Conservation (phyloP, 2,329 filamentous ascomycete genomes). For the Neocatenulostroma microsporum region DNA sequence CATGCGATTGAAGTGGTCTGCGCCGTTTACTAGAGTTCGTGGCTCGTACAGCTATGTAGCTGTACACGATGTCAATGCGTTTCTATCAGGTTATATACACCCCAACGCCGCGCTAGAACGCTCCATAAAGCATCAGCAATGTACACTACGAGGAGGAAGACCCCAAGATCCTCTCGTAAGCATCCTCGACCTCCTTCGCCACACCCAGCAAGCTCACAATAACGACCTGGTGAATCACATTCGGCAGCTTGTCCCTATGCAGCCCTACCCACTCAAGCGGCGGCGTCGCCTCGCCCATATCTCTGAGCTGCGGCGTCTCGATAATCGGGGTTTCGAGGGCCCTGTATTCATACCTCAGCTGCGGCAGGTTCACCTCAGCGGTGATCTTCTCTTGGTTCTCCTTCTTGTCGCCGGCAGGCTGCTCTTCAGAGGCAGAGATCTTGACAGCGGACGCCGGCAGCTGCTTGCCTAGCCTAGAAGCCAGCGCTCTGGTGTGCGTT, state of each 20-base stretch:
- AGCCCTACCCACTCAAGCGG: conserved; percentile 95
- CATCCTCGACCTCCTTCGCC: conserved; percentile 94
- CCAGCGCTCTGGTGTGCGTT: conserved; percentile 72
- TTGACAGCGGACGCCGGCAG: conserved; percentile 79
- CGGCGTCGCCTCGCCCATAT: conserved; percentile 98
- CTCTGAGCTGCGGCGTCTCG: conserved; percentile 88
- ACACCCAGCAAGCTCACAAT: conserved; percentile 89
- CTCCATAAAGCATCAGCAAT: conserved; percentile 3
- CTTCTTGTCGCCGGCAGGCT: conserved; percentile 25
- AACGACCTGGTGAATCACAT: conserved; percentile 94
- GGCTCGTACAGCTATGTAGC: too few species aligned
- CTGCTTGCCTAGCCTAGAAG: conserved; percentile 76
- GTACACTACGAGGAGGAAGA: conserved; percentile 46
- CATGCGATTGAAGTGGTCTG: too few species aligned
- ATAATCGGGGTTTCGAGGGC: conserved; percentile 84
- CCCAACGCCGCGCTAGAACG: conserved; percentile 14
- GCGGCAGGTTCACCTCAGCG: conserved; percentile 89
- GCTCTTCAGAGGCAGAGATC: conserved; percentile 52
- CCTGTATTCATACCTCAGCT: conserved; percentile 78
- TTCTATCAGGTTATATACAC: too few species aligned
- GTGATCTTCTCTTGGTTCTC: conserved; percentile 73
- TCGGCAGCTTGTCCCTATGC: conserved; percentile 80
- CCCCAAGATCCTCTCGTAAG: conserved; percentile 83
- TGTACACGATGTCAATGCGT: too few species aligned
- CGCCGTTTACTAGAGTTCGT: too few species aligned